Evolutionary conservation across 2,329 filamentous ascomycete species (phyloP), one percentile per base, ranked within the genome.

Genomic region (Pseudocercospora eumusae): DNA sequence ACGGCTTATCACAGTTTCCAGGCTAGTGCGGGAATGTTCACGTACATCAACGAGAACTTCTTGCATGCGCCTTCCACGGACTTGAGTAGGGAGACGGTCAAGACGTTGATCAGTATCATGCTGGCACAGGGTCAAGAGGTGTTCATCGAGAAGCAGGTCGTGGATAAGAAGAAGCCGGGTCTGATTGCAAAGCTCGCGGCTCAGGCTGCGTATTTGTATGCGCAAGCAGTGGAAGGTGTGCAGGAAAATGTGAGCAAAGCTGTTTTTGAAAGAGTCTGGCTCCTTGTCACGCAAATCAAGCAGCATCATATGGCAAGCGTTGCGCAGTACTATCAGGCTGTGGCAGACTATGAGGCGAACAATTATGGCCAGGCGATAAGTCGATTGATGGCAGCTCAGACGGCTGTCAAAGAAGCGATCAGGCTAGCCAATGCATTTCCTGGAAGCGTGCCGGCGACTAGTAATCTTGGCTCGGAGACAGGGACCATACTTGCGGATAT

Each of bases 11-110:
- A 99, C 77, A 97, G 93, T 20, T 98, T 98, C 80, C 95, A 99
- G 77, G 95, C 95, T 44, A 93, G 93, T 7, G 95, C 95, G 9
- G 95, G 95, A 80, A 99, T 99, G 95, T 99, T 98, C 77, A 98
- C 93, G 57, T 99, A 99, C 73, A 99, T 99, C 80, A 99, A 99
- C 78, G 95, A 99, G 79, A 99, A 99, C 79, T 99, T 99, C 75
- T 82, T 99, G 36, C 95, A 99, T 73, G 95, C 95, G 1, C 95
- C 96, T 0, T 97, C 93, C 8, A 93, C 91, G n/a, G 95, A 99
- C 73, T 79, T 99, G 53, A 98, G 93, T 75, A 83, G 95, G 64
- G 93, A 99, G 56, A 99, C 95, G 0, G 92, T 99, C 72, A 97
- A 97, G 79, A 92, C 92, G 0, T 78, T 99, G 67, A 98, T 99